Base-by-base conservation (phyloP, 306 rosid genomes). In the Prunus persica region DNA sequence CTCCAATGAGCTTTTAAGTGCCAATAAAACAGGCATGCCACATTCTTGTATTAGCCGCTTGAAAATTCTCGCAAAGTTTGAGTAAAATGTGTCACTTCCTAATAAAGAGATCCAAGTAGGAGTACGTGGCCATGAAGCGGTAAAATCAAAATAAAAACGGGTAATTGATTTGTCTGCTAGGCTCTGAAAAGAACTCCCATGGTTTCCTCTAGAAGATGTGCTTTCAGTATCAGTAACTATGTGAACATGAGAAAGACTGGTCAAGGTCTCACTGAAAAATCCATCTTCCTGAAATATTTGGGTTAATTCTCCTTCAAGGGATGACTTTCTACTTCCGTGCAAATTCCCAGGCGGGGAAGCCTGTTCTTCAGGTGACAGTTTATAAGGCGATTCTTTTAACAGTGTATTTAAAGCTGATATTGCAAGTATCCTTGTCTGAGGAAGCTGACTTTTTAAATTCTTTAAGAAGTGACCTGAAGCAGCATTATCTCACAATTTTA, bases 91-190 rank as follows among this genome's bases (percentile, higher is more conserved):
- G 77, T 91, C 99, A 87, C 87, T 87, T 77, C 93, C 92, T 72
- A 92, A 68, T 73, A 91, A 87, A 60, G 96, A 91, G 27, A 91
- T 92, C 99, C 98, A 93, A 85, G 93, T 91, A 28, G 99, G 97
- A 8, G 99, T 95, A 5, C 99, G 99, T n/a, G 99, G 99, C 99
- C 99, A 95, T 72, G 99, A 91, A 76, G 99, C 86, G 6, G 98
- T 88, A 78, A 95, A 95, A 79, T 95, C 99, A 75, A 95, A 95
- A 84, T 91, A 92, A 84, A 95, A 95, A 46, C 86, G 96, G 74
- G 99, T 95, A 75, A 95, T 92, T 41, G 99, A 91, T 84, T 91
- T 95, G 86, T 95, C 99, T 56, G 97, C 98, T 78, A 90, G 86
- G 89, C 96, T 95, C 87, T 95, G 99, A 76, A 95, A 89, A 82